Evolutionary conservation across 106 monocot species (phyloP).

Genomic region (Hemerocallis citrina): DNA sequence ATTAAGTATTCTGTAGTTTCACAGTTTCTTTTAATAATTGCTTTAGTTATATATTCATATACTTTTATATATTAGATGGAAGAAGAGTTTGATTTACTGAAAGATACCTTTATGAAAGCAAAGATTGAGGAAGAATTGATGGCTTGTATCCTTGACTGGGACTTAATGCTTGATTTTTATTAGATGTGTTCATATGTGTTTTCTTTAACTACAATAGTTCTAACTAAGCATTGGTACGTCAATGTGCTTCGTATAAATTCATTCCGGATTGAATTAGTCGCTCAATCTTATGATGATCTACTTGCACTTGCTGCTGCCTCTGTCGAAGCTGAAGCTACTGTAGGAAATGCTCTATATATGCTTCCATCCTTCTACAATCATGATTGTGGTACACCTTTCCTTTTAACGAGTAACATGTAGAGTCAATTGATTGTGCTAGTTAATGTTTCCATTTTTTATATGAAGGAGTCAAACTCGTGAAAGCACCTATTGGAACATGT

Average conservation of each 20-base stretch:
- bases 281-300: constrained; percentile 64
- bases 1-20: constrained; percentile 2
- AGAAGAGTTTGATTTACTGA: constrained; percentile 64
- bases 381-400: constrained; percentile 65
- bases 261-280: constrained; percentile 72
- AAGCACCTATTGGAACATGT: no score
- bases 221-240: constrained; percentile 77
- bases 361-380: constrained; percentile 97
- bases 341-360: constrained; percentile 93
- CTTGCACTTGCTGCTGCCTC: constrained; percentile 45
- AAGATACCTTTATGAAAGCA: constrained; percentile 33
- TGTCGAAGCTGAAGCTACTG: constrained; percentile 49
- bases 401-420: no score
- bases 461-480: no score
- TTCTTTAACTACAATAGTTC: constrained; percentile 70
- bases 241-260: constrained; percentile 76
- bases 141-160: constrained; percentile 70
- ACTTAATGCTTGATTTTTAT: no score
- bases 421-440: no score
- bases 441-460: no score
- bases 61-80: constrained; percentile 64
- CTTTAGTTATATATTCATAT: neutral
- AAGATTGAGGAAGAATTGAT: constrained; percentile 39
- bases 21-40: no score
- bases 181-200: neutral